Evolutionary conservation across 306 rosid species (phyloP).

Genomic region (Parietaria judaica): DNA sequence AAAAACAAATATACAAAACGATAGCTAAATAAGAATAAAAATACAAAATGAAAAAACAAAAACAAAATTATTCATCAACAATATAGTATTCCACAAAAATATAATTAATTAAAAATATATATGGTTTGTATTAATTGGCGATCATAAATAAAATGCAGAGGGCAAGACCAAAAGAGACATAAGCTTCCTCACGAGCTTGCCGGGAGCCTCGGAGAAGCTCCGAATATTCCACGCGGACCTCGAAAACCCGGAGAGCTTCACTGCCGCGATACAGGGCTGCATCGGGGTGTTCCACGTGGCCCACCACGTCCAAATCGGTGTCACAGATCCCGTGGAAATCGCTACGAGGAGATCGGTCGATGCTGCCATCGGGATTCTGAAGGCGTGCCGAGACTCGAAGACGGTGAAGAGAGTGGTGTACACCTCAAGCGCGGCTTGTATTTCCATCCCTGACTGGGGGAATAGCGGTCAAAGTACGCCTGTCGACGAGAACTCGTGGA

Average conservation of each 20-base stretch:
- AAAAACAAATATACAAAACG: too few species aligned
- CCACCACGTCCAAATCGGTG: slow-evolving; percentile 9
- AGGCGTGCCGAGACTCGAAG: slow-evolving; percentile 26
- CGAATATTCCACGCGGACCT: slow-evolving; percentile 13
- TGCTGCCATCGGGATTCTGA: slow-evolving; percentile 40
- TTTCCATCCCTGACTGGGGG: background rate
- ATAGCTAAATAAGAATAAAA: too few species aligned
- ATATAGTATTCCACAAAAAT: slow-evolving; percentile 1
- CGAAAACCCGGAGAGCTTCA: background rate
- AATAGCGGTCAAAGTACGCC: background rate
- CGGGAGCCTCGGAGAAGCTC: slow-evolving; percentile 28
- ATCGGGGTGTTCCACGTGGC: slow-evolving; percentile 2
- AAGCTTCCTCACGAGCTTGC: slow-evolving; percentile 32
- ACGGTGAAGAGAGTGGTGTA: slow-evolving; percentile 42
- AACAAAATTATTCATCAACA: background rate
- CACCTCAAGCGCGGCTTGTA: slow-evolving; percentile 35
- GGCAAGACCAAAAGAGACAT: slow-evolving; percentile 21
- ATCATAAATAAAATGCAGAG: background rate
- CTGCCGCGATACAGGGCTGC: background rate
- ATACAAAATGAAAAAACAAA: too few species aligned
- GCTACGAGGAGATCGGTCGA: slow-evolving; percentile 32
- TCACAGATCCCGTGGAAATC: slow-evolving; percentile 27
- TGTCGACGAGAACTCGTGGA: slow-evolving; percentile 35
- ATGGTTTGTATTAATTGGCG: background rate
- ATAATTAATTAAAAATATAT: background rate